Base-by-base conservation (phyloP, 2,329 filamentous ascomycete species). In the Pseudogymnoascus sp. region DNA sequence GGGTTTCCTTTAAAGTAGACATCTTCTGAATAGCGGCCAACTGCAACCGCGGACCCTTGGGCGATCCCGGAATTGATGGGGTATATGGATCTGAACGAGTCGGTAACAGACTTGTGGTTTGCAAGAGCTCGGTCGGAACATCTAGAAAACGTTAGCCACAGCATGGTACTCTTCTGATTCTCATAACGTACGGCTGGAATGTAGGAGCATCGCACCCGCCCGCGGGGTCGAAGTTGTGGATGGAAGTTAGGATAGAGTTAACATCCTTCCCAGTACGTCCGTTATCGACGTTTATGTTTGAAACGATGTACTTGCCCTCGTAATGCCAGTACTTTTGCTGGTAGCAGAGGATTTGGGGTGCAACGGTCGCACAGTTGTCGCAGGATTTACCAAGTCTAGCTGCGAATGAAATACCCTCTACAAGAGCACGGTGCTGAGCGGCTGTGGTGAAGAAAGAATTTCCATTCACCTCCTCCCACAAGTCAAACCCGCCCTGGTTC, bases 381-480 rank as follows among this genome's bases (percentile, higher is more conserved):
- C 84, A 88, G 4, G 79, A 78, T 59, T 82, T 78, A 14, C 85
- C 84, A 5, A 93, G 78, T 18, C 77, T 75, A n/a, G 74, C 73
- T 3, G 90, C 89, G 14, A 94, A 78, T 2, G 79, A 77, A 60
- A 78, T 82, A 5, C 90, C 90, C 73, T 89, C 84, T 6, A 85
- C 76, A 12, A 87, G 76, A n/a, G 84, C 80, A 66, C 89, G 83
- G 70, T 93, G 85, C 63, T 89, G 84, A 39, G 82, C 80, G 2
- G 84, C 82, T 33, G 85, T 75, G 1, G 90, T 94, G 74, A 93
- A 95, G 77, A 92, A 94, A 0, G 88, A 91, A 20, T 83, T 86
- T 39, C 89, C 88, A 22, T 78, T 76, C 12, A 92, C 83, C 71
- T 94, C 90, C 71, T 94, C 90, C 90, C 90, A 94, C 2, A 95